Evolutionary conservation across 305 asterid genomes (phyloP).

Genomic region (Fraxinus greggii): DNA sequence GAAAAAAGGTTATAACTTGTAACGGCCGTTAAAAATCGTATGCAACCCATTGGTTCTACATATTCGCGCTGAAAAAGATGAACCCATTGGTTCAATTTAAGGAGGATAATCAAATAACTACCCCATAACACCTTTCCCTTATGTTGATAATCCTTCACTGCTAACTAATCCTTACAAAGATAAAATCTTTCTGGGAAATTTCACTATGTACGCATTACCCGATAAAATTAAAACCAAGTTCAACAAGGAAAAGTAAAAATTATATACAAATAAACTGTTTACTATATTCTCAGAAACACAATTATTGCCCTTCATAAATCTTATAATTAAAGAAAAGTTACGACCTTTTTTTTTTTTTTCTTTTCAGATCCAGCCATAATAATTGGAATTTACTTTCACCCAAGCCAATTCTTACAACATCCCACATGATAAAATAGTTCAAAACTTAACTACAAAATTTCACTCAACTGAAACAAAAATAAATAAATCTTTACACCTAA

Average conservation of each 20-base stretch:
- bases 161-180: neutral
- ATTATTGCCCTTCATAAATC: slow-evolving; percentile 13
- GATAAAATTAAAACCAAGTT: neutral
- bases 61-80: neutral
- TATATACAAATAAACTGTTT: neutral
- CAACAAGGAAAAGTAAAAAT: neutral
- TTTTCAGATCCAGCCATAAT: slow-evolving; percentile 42
- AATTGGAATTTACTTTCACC: slow-evolving; percentile 23
- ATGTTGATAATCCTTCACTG: neutral
- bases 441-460: slow-evolving; percentile 10
- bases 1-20: neutral
- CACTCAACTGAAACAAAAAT: slow-evolving; percentile 15
- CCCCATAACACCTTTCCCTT: neutral
- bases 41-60: neutral
- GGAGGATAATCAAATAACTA: neutral
- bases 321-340: slow-evolving; percentile 27
- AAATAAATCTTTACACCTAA: slow-evolving; percentile 12
- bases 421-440: neutral
- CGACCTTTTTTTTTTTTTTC: neutral
- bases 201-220: neutral
- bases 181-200: neutral
- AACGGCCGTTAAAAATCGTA: neutral
- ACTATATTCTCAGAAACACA: neutral
- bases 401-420: slow-evolving; percentile 19
- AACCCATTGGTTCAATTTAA: neutral